Base-by-base conservation (phyloP, 352 stramenopile genomes). In the Poterioochromonas sp. region DNA sequence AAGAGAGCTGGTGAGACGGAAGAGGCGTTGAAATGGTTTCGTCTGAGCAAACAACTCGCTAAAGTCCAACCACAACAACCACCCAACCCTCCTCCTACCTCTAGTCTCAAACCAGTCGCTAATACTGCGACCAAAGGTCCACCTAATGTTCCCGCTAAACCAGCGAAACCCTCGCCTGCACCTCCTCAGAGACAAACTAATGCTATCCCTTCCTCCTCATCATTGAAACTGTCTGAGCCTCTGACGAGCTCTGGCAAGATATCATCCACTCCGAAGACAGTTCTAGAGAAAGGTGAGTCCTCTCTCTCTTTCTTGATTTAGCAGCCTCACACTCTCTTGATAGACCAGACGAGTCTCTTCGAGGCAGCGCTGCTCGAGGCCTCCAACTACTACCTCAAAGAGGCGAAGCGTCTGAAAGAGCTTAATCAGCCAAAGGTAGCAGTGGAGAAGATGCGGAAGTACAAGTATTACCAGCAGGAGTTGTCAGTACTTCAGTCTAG, bases 381-480 rank as follows among this genome's bases (percentile, higher is more conserved):
- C 18, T 37, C n/a, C 1, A 53, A 37, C 5, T 2, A 35, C 5
- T 2, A 34, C 35, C 40, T 74, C 5, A 35, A 11, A 18, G 2
- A 53, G 40, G 65, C 65, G 18, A 74, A 74, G 29, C 3, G 0
- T 58, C 18, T 58, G 8, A 0, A 39, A 40, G 5, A 53, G 43
- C n/a, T n/a, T n/a, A 40, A 1, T 37, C 1, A 74, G 1, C 37
- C 3, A n/a, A 35, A 53, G 15, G 20, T 54, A 26, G 65, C 65
- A 34, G 40, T 54, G 5, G 41, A 53, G 29, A 58, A 58, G n/a
- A 58, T 74, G 39, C 5, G n/a, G 11, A n/a, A 74, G 40, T 74
- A 74, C 40, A 74, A 74, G 29, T 18, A 35, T n/a, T 54, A 37
- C 39, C 20, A 74, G 32, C 39, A 74, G 32, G 65, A 74, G 53